Percentiles rank a stretch among this genome's conserved stretches.
phyloP scores from a whole-genome alignment of 2,329 filamentous ascomycete species.

The Acrocalymma vagum region DNA sequence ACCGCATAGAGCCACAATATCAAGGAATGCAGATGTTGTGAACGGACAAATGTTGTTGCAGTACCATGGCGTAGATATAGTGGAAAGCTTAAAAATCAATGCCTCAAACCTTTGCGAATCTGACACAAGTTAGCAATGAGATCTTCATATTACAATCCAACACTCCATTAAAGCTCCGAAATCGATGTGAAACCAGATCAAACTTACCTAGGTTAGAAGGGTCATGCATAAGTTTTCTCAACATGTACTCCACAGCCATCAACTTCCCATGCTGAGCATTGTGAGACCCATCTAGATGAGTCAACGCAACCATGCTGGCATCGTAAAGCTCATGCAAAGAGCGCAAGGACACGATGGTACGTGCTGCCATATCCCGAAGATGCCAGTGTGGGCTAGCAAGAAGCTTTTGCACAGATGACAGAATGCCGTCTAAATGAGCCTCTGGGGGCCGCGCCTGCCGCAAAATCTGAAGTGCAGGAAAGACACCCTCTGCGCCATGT shows the following conservation, averaged over 20 bases:
- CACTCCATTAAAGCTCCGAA: no score
- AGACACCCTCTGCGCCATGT: slow-evolving; percentile 70
- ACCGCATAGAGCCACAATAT: slow-evolving; percentile 41
- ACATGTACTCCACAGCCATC: slow-evolving; percentile 40
- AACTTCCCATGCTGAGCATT: slow-evolving; percentile 44
- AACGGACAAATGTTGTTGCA: slow-evolving; percentile 36
- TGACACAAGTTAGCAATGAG: slow-evolving; percentile 12
- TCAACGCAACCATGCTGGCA: slow-evolving; percentile 28
- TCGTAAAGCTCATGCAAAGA: slow-evolving; percentile 29
- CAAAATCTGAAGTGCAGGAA: slow-evolving; percentile 83
- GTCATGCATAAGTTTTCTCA: slow-evolving; percentile 29
- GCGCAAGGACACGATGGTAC: slow-evolving; percentile 63
- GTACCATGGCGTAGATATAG: slow-evolving; percentile 23
- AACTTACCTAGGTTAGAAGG: slow-evolving; percentile 19
- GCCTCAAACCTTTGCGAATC: slow-evolving; percentile 22
- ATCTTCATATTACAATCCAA: no score
- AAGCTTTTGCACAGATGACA: slow-evolving; percentile 67
- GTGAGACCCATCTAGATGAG: slow-evolving; percentile 12
- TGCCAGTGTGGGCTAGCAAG: slow-evolving; percentile 79
- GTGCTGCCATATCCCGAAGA: slow-evolving; percentile 80
- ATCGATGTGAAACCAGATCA: neutral
- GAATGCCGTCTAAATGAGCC: slow-evolving; percentile 63
- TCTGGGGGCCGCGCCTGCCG: slow-evolving; percentile 74
- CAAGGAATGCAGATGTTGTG: slow-evolving; percentile 46
- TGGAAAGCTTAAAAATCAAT: slow-evolving; percentile 27